Conservation (phyloP, 2,329 filamentous ascomycete genomes). For the Colletotrichum sp. region DNA sequence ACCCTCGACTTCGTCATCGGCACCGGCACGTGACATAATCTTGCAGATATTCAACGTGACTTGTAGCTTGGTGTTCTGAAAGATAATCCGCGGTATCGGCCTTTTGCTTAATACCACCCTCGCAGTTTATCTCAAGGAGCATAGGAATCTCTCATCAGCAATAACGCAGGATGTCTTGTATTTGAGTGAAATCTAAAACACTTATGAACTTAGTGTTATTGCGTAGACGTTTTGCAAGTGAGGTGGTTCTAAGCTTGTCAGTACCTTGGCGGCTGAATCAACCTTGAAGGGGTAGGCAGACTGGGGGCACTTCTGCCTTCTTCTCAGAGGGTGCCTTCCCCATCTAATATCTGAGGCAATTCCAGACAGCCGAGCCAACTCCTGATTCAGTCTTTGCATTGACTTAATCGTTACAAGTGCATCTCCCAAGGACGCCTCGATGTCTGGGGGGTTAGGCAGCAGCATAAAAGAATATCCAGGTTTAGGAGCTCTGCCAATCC, state of each 20-base stretch:
- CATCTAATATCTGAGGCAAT: not conserved
- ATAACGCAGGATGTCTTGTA: no score
- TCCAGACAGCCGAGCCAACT: not conserved
- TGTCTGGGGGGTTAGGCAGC: not conserved
- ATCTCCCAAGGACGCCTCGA: not conserved
- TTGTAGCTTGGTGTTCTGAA: no score
- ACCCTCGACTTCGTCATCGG: no score
- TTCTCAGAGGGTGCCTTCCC: not conserved
- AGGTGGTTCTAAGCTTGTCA: not conserved
- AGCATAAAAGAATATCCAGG: not conserved
- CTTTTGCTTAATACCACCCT: no score
- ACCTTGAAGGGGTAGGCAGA: not conserved
- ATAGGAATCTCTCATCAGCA: no score
- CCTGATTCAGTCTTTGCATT: not conserved
- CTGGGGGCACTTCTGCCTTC: not conserved
- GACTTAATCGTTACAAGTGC: accelerated
- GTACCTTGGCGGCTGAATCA: not conserved
- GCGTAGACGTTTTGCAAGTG: not conserved
- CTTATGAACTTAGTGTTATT: no score
- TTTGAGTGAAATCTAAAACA: no score
- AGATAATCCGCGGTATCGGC: no score
- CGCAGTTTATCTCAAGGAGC: no score
- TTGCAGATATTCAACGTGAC: no score
- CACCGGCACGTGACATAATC: no score
- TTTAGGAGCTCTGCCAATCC: not conserved